phyloP scores from a whole-genome alignment of 2,329 filamentous ascomycete genomes.

The Elsinoe necatrix region DNA sequence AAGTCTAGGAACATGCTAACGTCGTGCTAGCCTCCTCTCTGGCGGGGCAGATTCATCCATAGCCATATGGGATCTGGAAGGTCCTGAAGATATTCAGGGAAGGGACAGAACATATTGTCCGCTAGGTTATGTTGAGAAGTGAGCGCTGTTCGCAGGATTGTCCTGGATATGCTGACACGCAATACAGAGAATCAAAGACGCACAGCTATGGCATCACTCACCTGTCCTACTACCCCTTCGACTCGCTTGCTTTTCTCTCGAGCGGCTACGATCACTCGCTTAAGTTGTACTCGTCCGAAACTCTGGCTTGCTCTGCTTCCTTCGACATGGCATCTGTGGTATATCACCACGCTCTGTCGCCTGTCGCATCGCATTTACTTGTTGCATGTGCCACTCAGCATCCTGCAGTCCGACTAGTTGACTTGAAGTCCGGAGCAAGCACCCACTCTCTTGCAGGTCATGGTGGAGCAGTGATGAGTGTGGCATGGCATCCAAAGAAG shows the following conservation, averaged over 20 bases:
- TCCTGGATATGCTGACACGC: neutral
- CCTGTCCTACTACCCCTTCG: slow-evolving; percentile 70
- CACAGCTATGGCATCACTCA: slow-evolving; percentile 69
- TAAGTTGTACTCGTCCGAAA: slow-evolving; percentile 64
- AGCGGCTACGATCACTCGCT: slow-evolving; percentile 70
- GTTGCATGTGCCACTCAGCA: slow-evolving; percentile 85
- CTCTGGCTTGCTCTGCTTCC: slow-evolving; percentile 51
- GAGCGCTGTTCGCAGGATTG: neutral
- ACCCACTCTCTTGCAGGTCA: slow-evolving; percentile 45
- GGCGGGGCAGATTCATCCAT: slow-evolving; percentile 79
- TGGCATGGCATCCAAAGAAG: slow-evolving; percentile 71
- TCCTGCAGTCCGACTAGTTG: slow-evolving; percentile 73
- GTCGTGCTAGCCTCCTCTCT: slow-evolving; percentile 57
- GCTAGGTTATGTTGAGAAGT: slow-evolving; percentile 34
- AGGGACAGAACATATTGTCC: slow-evolving; percentile 32
- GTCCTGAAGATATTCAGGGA: slow-evolving; percentile 30
- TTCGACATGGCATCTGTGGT: slow-evolving; percentile 62
- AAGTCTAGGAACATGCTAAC: neutral
- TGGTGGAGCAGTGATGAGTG: slow-evolving; percentile 47
- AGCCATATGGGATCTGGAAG: slow-evolving; percentile 78
- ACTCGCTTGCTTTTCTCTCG: slow-evolving; percentile 65
- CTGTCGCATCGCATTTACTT: slow-evolving; percentile 62
- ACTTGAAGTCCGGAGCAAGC: slow-evolving; percentile 71
- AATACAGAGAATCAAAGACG: slow-evolving; percentile 29
- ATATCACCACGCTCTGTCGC: slow-evolving; percentile 70